Evolutionary conservation across 225 moss, liverwort and hornwort species (phyloP).

Genomic region (Pseudoscleropodium purum): DNA sequence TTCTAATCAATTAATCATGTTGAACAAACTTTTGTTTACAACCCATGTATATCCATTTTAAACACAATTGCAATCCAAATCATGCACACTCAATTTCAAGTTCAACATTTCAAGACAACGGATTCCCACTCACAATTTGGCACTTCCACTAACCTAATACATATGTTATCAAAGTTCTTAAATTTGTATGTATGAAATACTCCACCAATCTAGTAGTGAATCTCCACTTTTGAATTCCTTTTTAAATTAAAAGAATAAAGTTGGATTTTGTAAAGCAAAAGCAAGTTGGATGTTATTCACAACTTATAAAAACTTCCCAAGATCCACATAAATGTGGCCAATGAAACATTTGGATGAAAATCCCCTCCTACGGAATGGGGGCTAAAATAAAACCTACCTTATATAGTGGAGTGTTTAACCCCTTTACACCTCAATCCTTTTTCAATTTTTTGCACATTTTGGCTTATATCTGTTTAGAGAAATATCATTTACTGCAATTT

Average conservation of each 20-base stretch:
- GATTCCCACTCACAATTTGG: neutral
- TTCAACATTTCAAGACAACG: neutral
- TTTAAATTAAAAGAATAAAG: neutral
- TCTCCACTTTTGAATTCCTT: neutral
- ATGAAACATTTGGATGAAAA: neutral
- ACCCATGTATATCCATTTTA: accelerated
- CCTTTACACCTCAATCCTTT: too few relatives aligned
- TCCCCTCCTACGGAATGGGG: too few relatives aligned
- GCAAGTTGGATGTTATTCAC: neutral
- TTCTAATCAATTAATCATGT: neutral
- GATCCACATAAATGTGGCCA: neutral
- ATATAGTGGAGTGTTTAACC: neutral
- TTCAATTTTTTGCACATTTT: too few relatives aligned
- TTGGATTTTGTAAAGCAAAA: neutral
- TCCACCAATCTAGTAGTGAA: neutral
- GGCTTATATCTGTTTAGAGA: too few relatives aligned
- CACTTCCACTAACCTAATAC: neutral
- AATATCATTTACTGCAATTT: too few relatives aligned
- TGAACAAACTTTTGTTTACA: neutral
- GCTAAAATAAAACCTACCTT: neutral
- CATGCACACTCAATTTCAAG: neutral
- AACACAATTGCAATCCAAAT: neutral
- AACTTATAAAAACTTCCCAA: neutral
- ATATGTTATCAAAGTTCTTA: neutral
- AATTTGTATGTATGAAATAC: neutral